Evolutionary conservation across 2,329 filamentous ascomycete species (phyloP).

Genomic region (Graphiopsis chlorocephala): DNA sequence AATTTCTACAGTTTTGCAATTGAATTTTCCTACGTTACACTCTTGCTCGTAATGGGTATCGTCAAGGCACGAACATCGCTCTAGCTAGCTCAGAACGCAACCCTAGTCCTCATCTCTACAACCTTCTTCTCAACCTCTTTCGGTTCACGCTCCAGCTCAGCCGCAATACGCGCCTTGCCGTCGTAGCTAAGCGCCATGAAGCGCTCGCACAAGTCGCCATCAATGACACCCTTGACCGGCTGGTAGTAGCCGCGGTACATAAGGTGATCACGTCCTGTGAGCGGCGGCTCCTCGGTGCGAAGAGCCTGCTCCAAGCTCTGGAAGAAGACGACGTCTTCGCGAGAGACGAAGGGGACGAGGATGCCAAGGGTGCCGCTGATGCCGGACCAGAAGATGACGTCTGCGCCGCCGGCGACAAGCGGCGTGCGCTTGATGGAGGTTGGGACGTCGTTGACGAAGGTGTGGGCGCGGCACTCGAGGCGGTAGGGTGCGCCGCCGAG

Average conservation of each 20-base stretch:
- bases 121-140: conserved; percentile 96
- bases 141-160: conserved; percentile 84
- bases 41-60: conserved; percentile 10
- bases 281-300: conserved; percentile 77
- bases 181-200: conserved; percentile 81
- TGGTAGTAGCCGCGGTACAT: conserved; percentile 96
- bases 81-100: conserved; percentile 32
- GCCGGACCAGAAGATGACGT: conserved; percentile 89
- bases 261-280: conserved; percentile 90
- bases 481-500: conserved; percentile 86
- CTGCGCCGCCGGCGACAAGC: conserved; percentile 85
- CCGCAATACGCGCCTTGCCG: conserved; percentile 93
- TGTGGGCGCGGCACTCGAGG: conserved; percentile 80
- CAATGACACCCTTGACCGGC: conserved; percentile 93
- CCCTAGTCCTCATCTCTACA: conserved; percentile 38
- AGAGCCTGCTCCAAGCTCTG: conserved; percentile 88
- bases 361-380: conserved; percentile 93
- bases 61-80: neutral
- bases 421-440: conserved; percentile 86
- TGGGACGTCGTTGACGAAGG: conserved; percentile 87
- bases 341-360: conserved; percentile 83
- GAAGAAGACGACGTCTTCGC: conserved; percentile 97
- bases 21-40: neutral
- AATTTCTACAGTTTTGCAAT: neutral
- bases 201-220: conserved; percentile 93